Percentiles rank a stretch among this genome's conserved stretches.
Conservation (phyloP, 164 flowering plant species). For the Macadamia tetraphylla region DNA sequence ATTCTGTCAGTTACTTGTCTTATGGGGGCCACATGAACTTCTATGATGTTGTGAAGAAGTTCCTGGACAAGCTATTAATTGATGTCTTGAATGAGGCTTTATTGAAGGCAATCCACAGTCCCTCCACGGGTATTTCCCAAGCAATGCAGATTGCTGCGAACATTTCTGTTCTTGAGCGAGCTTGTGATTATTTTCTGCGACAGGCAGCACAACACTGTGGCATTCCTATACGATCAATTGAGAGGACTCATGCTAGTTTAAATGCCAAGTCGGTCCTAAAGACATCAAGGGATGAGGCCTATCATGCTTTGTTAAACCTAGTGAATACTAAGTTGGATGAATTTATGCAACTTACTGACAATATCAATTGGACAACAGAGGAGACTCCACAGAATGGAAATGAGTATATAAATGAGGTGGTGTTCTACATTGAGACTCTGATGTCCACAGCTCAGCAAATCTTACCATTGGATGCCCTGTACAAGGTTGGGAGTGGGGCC, state of each 20-base stretch:
- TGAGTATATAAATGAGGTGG: slow-evolving; percentile 65
- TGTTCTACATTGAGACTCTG: slow-evolving; percentile 64
- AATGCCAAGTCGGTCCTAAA: slow-evolving; percentile 68
- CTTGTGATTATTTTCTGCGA: slow-evolving; percentile 73
- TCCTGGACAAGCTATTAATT: slow-evolving; percentile 75
- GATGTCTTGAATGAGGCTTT: slow-evolving; percentile 75
- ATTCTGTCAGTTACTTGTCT: slow-evolving; percentile 74
- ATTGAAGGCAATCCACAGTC: slow-evolving; percentile 43
- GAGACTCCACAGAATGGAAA: slow-evolving; percentile 46
- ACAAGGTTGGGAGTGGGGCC: slow-evolving; percentile 73
- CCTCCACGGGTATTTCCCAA: slow-evolving; percentile 58
- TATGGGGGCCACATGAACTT: slow-evolving; percentile 53
- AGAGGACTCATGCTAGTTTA: slow-evolving; percentile 55
- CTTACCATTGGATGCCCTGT: slow-evolving; percentile 70
- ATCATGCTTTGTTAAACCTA: slow-evolving; percentile 52
- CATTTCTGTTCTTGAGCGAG: slow-evolving; percentile 64
- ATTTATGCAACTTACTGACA: slow-evolving; percentile 60
- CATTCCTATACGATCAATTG: slow-evolving; percentile 51
- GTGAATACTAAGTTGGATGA: slow-evolving; percentile 66
- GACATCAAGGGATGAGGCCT: slow-evolving; percentile 80
- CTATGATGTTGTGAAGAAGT: slow-evolving; percentile 60
- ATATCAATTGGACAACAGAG: slow-evolving; percentile 74
- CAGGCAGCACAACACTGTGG: slow-evolving; percentile 83
- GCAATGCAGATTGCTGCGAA: slow-evolving; percentile 95
- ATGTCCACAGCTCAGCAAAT: slow-evolving; percentile 84